Conservation (phyloP, 2,329 filamentous ascomycete genomes). For the Stachybotrys chartarum region DNA sequence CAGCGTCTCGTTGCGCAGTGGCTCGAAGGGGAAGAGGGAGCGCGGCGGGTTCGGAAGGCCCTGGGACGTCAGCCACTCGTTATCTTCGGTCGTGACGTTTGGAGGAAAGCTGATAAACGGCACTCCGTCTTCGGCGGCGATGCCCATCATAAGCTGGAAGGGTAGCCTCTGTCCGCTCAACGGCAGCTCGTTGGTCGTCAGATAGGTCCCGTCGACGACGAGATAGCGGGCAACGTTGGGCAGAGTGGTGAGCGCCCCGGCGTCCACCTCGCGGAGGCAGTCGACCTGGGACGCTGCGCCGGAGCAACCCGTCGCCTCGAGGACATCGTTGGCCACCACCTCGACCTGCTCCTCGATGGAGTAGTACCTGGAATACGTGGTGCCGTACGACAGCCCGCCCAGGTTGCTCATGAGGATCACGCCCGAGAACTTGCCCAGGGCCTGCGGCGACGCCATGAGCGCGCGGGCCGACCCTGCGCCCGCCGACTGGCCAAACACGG, state of each 20-base stretch:
- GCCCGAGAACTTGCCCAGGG: neutral
- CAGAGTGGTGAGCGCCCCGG: neutral
- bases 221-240: neutral
- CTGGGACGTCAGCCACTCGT: neutral
- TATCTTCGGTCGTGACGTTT: neutral
- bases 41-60: neutral
- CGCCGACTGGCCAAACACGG: constrained; percentile 1
- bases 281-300: neutral
- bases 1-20: neutral
- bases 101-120: neutral
- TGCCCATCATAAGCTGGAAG: constrained; percentile 1
- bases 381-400: neutral
- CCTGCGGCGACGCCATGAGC: neutral
- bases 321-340: neutral
- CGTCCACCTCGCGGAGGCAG: neutral
- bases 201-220: neutral
- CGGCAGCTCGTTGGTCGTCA: neutral
- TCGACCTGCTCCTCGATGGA: constrained; percentile 1
- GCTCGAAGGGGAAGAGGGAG: neutral
- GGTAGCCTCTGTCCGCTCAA: neutral
- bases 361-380: constrained; percentile 1
- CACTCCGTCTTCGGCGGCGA: neutral
- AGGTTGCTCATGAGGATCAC: neutral
- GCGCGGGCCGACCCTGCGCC: neutral
- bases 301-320: neutral